Percentiles rank a stretch among this genome's conserved stretches.
phyloP scores from a whole-genome alignment of 306 rosid species.

The Castanea sativa region DNA sequence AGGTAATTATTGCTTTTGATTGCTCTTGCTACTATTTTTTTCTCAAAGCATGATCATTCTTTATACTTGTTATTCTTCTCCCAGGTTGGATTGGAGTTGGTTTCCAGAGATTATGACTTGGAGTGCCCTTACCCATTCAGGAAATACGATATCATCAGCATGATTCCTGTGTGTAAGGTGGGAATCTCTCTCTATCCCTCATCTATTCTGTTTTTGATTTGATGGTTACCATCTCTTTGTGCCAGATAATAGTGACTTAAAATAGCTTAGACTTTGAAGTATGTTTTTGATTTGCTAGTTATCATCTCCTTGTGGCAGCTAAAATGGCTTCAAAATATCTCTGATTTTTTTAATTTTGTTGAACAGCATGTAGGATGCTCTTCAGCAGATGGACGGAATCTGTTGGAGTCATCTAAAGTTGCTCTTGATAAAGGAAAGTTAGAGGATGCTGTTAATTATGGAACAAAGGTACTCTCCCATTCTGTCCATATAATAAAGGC shows the following conservation, averaged over 20 bases:
- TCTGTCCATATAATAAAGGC: conserved; percentile 4
- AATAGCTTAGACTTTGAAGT: background rate
- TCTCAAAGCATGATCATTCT: conserved; percentile 13
- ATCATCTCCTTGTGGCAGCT: background rate
- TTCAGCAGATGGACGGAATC: conserved; percentile 87
- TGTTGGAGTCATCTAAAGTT: conserved; percentile 83
- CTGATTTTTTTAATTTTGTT: conserved; percentile 2
- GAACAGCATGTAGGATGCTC: conserved; percentile 82
- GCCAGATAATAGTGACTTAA: background rate
- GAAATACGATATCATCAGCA: conserved; percentile 64
- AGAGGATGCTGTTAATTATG: conserved; percentile 89
- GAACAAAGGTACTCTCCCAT: conserved; percentile 72
- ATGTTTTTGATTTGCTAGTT: background rate
- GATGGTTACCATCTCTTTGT: conserved; percentile 4
- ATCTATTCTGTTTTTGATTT: conserved; percentile 14
- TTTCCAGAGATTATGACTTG: conserved; percentile 84
- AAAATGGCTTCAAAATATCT: background rate
- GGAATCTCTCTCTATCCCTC: conserved; percentile 5
- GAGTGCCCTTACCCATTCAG: conserved; percentile 70
- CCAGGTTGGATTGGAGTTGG: conserved; percentile 87
- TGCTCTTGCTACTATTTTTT: background rate
- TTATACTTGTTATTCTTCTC: conserved; percentile 5
- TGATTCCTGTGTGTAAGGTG: conserved; percentile 96
- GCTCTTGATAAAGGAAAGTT: conserved; percentile 99
- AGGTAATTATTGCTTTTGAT: conserved; percentile 40